Percentiles rank a stretch among this genome's conserved stretches.
Conservation (phyloP, 768 basidiomycete species). For the Agaricus blazei region DNA sequence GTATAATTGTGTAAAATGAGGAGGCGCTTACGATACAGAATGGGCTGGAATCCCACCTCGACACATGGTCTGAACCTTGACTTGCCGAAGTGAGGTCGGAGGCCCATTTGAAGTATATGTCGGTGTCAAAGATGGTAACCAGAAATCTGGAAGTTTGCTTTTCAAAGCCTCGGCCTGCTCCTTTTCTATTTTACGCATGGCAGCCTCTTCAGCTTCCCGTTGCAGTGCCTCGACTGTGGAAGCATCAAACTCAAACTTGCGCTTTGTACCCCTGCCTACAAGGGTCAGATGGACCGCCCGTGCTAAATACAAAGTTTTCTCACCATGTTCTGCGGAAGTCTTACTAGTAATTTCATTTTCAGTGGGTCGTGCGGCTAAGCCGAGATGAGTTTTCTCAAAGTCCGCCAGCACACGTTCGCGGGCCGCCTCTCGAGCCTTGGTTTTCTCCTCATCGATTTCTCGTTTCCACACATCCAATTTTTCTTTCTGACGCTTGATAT, state of each 20-base stretch:
- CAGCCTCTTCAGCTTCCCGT: constrained; percentile 83
- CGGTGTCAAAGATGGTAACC: constrained; percentile 92
- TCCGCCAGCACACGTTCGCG: constrained; percentile 85
- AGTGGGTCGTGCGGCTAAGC: constrained; percentile 46
- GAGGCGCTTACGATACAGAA: constrained; percentile 57
- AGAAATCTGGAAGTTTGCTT: constrained; percentile 92
- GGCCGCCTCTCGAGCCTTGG: constrained; percentile 64
- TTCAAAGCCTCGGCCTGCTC: constrained; percentile 85
- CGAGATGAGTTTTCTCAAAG: constrained; percentile 84
- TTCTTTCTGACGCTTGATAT: constrained; percentile 87
- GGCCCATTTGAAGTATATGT: constrained; percentile 61
- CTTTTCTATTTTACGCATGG: constrained; percentile 72
- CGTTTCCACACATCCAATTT: constrained; percentile 67
- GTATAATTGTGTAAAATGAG: constrained; percentile 3
- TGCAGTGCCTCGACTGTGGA: constrained; percentile 66
- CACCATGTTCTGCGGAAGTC: constrained; percentile 29
- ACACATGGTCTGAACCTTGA: constrained; percentile 88
- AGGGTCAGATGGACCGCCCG: neutral
- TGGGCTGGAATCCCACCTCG: constrained; percentile 77
- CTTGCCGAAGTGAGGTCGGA: constrained; percentile 65
- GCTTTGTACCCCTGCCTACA: constrained; percentile 61
- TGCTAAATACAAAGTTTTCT: neutral
- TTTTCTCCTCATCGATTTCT: constrained; percentile 78
- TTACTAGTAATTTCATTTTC: constrained; percentile 36
- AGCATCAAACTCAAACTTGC: constrained; percentile 82